Conservation (phyloP, 2,329 filamentous ascomycete species). For the Venturia oleaginea region DNA sequence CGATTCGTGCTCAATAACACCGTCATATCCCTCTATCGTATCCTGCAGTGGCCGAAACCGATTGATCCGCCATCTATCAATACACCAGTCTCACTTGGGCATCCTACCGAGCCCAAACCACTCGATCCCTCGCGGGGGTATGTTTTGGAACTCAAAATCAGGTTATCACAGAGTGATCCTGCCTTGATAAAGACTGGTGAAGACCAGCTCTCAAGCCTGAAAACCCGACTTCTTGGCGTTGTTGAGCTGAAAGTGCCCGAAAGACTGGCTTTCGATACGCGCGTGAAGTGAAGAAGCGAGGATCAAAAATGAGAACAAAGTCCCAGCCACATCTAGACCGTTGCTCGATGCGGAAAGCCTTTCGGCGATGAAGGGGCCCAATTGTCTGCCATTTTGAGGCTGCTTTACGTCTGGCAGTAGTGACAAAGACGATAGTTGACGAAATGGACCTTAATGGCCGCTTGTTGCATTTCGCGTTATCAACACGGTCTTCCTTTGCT, state of each 20-base stretch:
- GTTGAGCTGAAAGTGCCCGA: constrained; percentile 50
- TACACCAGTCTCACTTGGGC: constrained; percentile 28
- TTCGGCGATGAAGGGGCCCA: neutral
- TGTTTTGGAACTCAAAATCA: constrained; percentile 48
- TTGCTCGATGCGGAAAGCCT: neutral
- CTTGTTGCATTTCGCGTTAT: neutral
- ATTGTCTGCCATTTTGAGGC: neutral
- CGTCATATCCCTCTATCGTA: constrained; percentile 46
- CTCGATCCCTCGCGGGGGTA: constrained; percentile 50
- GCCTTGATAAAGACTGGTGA: constrained; percentile 45
- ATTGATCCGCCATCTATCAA: constrained; percentile 18
- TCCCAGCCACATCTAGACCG: neutral
- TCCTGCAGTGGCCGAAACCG: constrained; percentile 38
- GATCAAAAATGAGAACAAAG: neutral
- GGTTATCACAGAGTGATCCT: constrained; percentile 47
- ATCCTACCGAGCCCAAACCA: constrained; percentile 36
- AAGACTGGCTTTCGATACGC: constrained; percentile 49
- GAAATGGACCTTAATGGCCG: neutral
- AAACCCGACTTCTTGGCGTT: constrained; percentile 46
- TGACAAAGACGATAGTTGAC: neutral
- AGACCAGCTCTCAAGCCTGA: constrained; percentile 46
- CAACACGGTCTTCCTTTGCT: neutral
- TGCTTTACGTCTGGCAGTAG: neutral
- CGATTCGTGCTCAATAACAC: constrained; percentile 50
- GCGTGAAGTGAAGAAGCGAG: constrained; percentile 39